Base-by-base conservation (phyloP, 345 rosid species). In the Arabidopsis suecica region DNA sequence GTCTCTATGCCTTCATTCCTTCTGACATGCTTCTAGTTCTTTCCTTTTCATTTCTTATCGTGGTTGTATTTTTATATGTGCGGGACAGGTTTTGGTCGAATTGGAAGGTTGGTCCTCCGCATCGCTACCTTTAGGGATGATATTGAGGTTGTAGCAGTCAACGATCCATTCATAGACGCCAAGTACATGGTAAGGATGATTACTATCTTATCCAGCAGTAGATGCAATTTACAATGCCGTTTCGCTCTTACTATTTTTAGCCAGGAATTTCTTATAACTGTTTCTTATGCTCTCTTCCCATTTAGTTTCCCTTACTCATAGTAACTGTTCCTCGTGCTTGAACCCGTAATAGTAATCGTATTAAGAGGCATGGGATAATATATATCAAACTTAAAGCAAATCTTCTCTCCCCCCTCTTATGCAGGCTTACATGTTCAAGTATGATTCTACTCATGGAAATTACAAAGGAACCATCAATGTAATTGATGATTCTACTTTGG, bases 351-450 rank as follows among this genome's bases (percentile, higher is more conserved):
- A 28, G 59, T 25, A 47, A 25, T 61, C 14, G 2, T 20, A 30
- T 25, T 37, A 54, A 23, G 33, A 45, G 59, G 60, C 55, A 44
- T 65, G 49, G 11, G 33, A 58, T 49, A 49, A 47, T 49, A 10
- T 49, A 10, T 45, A 45, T 36, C 20, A 58, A 56, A 57, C 67
- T 48, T 12, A 38, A 5, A 32, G 56, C n/a, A 42, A 34, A 61
- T 50, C 33, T 20, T 51, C 7, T 68, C 59, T 41, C 48, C 51
- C 48, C 51, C 44, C 64, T 68, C 33, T 45, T 80, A 25, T 78
- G 53, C 84, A 94, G 98, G 97, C 97, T 77, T 94, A 94, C 80
- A 91, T 94, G 98, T 78, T 91, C 61, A 94, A 91, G 85, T 94
- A 94, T 32, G 98, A 94, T 78, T 94, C 98, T 25, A 94, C 98